phyloP scores from a whole-genome alignment of 371 early-diverging fungal species.

The Parasitella parasitica region DNA sequence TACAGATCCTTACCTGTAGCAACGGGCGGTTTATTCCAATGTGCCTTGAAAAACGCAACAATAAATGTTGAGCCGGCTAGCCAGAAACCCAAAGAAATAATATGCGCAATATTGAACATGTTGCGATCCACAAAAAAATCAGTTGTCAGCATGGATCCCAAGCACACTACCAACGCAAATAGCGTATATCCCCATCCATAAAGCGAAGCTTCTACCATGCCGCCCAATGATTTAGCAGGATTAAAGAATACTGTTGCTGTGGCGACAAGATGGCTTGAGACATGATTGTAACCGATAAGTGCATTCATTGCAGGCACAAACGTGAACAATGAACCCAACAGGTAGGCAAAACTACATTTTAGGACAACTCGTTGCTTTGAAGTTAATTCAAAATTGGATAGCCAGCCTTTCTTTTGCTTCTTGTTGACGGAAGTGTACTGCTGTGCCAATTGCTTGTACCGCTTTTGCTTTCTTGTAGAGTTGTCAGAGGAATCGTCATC shows the following conservation, averaged over 20 bases:
- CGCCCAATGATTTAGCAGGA: conserved; percentile 65
- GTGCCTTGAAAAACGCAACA: conserved; percentile 59
- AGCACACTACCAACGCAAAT: conserved; percentile 43
- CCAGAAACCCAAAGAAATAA: conserved; percentile 55
- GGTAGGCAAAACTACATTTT: conserved; percentile 64
- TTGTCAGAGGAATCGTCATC: conserved; percentile 1
- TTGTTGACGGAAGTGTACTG: not conserved
- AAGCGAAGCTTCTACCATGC: conserved; percentile 62
- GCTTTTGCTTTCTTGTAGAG: not conserved
- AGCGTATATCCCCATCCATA: conserved; percentile 52
- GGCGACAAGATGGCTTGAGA: conserved; percentile 59
- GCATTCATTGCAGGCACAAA: conserved; percentile 57
- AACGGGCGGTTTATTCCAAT: conserved; percentile 63
- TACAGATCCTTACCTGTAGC: conserved; percentile 45
- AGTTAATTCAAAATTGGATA: conserved; percentile 8
- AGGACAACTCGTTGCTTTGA: conserved; percentile 44
- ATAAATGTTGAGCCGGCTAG: conserved; percentile 55
- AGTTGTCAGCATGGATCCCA: conserved; percentile 53
- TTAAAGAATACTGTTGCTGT: conserved; percentile 65
- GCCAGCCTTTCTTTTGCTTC: not conserved
- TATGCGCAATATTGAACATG: conserved; percentile 36
- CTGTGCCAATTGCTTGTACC: not conserved
- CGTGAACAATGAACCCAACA: conserved; percentile 58
- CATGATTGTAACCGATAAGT: conserved; percentile 30
- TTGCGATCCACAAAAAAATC: conserved; percentile 53